These are phyloP conservation scores for Withania somnifera DNA, from an alignment of 305 asterid genomes.

Conservation along the genomic window DNA sequence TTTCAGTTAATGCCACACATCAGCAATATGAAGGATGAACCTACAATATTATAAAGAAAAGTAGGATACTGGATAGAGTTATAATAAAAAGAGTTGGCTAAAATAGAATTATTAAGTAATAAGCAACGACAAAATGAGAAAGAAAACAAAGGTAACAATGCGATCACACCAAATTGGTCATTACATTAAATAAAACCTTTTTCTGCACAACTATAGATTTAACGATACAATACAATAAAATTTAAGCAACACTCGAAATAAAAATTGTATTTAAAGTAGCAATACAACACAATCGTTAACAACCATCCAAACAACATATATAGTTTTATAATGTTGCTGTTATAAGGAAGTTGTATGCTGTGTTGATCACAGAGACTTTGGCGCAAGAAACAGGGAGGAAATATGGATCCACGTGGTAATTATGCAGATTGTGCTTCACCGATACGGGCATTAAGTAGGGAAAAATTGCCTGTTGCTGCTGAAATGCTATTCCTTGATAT, in stretches of 20 bases:
- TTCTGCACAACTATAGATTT: not conserved
- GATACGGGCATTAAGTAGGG: constrained; percentile 9
- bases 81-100: not conserved
- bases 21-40: not conserved
- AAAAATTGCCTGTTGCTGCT: constrained; percentile 15
- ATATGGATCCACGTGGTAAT: constrained; percentile 6
- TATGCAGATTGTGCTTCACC: constrained; percentile 15
- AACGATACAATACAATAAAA: not conserved
- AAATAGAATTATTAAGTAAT: not conserved
- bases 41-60: not conserved
- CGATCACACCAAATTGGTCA: not conserved
- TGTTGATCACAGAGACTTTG: constrained; percentile 15
- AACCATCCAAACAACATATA: not conserved
- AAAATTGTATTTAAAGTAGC: not conserved
- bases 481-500: constrained; percentile 15
- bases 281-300: not conserved
- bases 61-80: not conserved
- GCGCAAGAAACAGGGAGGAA: constrained; percentile 19
- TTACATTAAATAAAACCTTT: not conserved
- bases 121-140: not conserved
- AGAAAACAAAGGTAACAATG: not conserved
- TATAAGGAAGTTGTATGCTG: not conserved
- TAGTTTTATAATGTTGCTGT: not conserved
- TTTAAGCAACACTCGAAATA: not conserved
- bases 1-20: not conserved